Evolutionary conservation across 345 rosid species (phyloP).

Genomic region (Heritiera fomes): DNA sequence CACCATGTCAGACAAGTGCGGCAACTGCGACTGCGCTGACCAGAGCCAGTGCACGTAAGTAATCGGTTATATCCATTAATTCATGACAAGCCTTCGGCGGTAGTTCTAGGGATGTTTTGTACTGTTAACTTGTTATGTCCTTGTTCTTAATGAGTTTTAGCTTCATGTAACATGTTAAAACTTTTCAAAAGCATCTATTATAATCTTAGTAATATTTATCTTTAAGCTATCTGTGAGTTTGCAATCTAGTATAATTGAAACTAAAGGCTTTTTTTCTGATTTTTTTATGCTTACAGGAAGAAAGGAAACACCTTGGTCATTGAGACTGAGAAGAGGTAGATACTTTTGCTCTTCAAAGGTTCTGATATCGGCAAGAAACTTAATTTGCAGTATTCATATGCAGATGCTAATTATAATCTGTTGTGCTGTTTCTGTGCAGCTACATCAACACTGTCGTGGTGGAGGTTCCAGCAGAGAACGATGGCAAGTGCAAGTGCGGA

Average conservation of each 20-base stretch:
- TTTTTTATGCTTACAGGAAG: constrained; percentile 49
- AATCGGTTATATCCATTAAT: not conserved
- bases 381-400: not conserved
- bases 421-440: constrained; percentile 36
- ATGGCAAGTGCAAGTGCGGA: constrained; percentile 87
- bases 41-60: constrained; percentile 53
- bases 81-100: not conserved
- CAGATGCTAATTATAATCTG: not conserved
- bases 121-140: not conserved
- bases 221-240: not conserved
- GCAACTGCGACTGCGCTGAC: constrained; percentile 82
- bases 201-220: not conserved
- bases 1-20: constrained; percentile 75
- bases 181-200: not conserved
- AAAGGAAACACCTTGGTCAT: constrained; percentile 64
- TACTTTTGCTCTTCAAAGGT: not conserved
- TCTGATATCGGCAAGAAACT: not conserved
- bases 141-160: not conserved
- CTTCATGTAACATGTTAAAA: not conserved
- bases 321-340: constrained; percentile 66
- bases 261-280: not conserved
- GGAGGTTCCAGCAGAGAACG: constrained; percentile 56
- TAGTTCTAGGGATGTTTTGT: not conserved
- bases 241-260: not conserved
- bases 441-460: constrained; percentile 38